Conservation (phyloP, 2,329 filamentous ascomycete genomes). For the Claviceps quebecensis region DNA sequence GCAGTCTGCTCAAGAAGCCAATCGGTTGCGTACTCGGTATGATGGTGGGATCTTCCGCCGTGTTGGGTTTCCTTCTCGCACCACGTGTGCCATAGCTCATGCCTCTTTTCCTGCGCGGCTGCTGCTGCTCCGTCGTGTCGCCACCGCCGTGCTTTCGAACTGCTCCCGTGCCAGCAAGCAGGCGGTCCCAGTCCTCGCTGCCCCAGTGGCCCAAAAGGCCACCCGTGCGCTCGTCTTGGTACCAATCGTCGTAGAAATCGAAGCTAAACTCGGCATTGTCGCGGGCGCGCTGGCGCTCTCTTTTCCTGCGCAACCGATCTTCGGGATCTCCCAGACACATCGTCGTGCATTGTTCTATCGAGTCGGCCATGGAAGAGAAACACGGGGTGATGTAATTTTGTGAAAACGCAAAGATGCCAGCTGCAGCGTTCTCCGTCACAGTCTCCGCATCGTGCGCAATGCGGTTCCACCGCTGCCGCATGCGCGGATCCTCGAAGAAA, state of each 20-base stretch:
- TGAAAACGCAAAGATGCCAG: slow-evolving; percentile 76
- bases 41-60: slow-evolving; percentile 65
- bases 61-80: slow-evolving; percentile 31
- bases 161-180: slow-evolving; percentile 56
- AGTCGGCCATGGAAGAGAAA: slow-evolving; percentile 49
- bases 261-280: slow-evolving; percentile 71
- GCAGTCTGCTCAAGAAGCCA: slow-evolving; percentile 70
- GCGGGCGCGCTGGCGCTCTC: slow-evolving; percentile 45
- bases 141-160: slow-evolving; percentile 20
- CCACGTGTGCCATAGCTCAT: slow-evolving; percentile 81
- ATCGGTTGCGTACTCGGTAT: slow-evolving; percentile 77
- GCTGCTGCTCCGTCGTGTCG: slow-evolving; percentile 45
- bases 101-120: slow-evolving; percentile 59
- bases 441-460: slow-evolving; percentile 82
- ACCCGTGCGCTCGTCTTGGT: slow-evolving; percentile 40
- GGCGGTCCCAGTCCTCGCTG: slow-evolving; percentile 69
- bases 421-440: slow-evolving; percentile 83
- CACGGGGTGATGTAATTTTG: slow-evolving; percentile 79
- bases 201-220: slow-evolving; percentile 61
- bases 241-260: slow-evolving; percentile 98
- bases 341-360: slow-evolving; percentile 58
- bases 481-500: slow-evolving; percentile 66
- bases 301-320: slow-evolving; percentile 54
- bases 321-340: slow-evolving; percentile 59
- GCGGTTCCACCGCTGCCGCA: slow-evolving; percentile 88